phyloP scores from a whole-genome alignment of 2,329 filamentous ascomycete species.

The Colletotrichum echinochloae region DNA sequence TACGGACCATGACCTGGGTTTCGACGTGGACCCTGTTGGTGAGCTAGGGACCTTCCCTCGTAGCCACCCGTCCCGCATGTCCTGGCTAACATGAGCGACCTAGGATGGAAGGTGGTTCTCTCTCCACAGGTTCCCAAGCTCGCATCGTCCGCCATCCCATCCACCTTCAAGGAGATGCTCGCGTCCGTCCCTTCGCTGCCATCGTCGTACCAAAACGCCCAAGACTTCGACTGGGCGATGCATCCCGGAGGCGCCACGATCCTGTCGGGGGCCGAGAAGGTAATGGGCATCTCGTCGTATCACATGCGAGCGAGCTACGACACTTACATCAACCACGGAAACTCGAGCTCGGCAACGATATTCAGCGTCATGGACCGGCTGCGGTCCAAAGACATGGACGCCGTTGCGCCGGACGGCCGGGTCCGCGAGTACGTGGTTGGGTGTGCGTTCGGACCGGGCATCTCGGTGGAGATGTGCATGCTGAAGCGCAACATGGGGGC shows the following conservation, averaged over 20 bases:
- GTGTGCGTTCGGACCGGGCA: conserved; percentile 77
- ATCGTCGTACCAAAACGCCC: conserved; percentile 56
- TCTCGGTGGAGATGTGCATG: conserved; percentile 76
- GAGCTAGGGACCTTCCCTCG: conserved; percentile 43
- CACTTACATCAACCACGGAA: conserved; percentile 76
- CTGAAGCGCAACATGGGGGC: conserved; percentile 62
- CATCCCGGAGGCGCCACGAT: conserved; percentile 78
- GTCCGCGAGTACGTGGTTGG: conserved; percentile 71
- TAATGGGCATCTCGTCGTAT: conserved; percentile 68
- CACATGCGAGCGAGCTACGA: conserved; percentile 79
- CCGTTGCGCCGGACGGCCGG: conserved; percentile 61
- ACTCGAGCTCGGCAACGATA: conserved; percentile 77
- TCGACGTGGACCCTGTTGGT: conserved; percentile 73
- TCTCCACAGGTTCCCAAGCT: conserved; percentile 71
- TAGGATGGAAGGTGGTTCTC: conserved; percentile 75
- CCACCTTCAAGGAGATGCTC: conserved; percentile 67
- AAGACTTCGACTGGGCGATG: conserved; percentile 79
- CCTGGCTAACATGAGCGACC: conserved; percentile 40
- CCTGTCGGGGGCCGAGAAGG: conserved; percentile 70
- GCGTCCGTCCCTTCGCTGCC: conserved; percentile 60
- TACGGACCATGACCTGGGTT: conserved; percentile 72
- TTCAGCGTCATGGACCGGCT: conserved; percentile 75
- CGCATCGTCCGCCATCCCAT: conserved; percentile 62
- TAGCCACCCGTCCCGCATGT: not conserved
- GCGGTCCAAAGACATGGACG: conserved; percentile 70